Evolutionary conservation across 1,284 basidiomycete genomes (phyloP).

Genomic region (Boletus smithii): DNA sequence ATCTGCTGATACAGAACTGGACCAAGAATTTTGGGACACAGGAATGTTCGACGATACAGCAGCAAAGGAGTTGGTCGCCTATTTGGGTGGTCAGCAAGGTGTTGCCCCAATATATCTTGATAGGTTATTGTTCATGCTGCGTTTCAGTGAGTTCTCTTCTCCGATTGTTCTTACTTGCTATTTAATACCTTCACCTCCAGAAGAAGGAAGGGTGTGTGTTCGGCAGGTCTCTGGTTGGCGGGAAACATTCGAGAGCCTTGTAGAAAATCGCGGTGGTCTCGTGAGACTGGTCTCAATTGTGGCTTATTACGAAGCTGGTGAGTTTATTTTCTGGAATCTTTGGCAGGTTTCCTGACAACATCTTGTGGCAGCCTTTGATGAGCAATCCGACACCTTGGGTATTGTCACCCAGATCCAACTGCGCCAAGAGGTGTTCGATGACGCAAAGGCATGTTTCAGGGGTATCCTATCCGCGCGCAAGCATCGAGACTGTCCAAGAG

Average conservation of each 20-base stretch:
- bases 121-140: conserved; percentile 12
- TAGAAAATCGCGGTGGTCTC: neutral
- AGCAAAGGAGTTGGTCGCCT: neutral
- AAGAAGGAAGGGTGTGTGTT: neutral
- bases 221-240: neutral
- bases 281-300: conserved; percentile 4
- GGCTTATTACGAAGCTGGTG: conserved; percentile 9
- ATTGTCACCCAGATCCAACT: neutral
- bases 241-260: neutral
- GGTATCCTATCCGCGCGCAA: neutral
- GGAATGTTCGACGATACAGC: conserved; percentile 9
- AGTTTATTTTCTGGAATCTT: neutral
- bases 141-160: conserved; percentile 6
- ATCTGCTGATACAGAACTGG: neutral
- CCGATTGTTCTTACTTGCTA: neutral
- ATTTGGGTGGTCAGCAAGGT: neutral
- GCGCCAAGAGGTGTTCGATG: neutral
- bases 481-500: conserved; percentile 2
- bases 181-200: neutral
- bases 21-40: conserved; percentile 6
- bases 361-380: neutral
- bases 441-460: neutral
- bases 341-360: neutral
- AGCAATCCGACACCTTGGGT: neutral
- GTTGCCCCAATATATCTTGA: conserved; percentile 6